These are phyloP conservation scores for Zarea fungicola DNA, from an alignment of 2,329 filamentous ascomycete species.

Conservation along the genomic window DNA sequence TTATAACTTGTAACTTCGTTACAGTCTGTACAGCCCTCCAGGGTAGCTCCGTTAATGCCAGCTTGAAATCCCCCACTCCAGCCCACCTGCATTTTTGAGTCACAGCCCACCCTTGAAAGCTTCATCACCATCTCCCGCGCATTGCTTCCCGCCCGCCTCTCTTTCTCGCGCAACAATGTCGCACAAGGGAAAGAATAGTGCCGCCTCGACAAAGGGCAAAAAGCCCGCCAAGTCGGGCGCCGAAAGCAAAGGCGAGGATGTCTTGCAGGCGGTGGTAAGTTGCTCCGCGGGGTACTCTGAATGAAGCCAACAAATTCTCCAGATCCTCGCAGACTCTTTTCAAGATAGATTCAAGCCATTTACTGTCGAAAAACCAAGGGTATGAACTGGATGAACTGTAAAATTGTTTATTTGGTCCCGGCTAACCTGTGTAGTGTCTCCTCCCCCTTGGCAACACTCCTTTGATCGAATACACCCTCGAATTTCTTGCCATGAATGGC, in stretches of 20 bases:
- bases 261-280: slow-evolving; percentile 52
- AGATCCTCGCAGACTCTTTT: slow-evolving; percentile 92
- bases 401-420: background rate
- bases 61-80: slow-evolving; percentile 23
- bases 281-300: slow-evolving; percentile 16
- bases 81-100: slow-evolving; percentile 25
- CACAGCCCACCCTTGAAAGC: slow-evolving; percentile 4
- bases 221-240: slow-evolving; percentile 46
- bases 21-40: too few species aligned
- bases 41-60: slow-evolving; percentile 21
- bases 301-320: slow-evolving; percentile 1
- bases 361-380: slow-evolving; percentile 80
- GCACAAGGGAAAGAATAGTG: slow-evolving; percentile 37
- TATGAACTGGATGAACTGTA: slow-evolving; percentile 32
- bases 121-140: slow-evolving; percentile 15
- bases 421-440: slow-evolving; percentile 61
- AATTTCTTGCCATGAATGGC: slow-evolving; percentile 90
- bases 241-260: slow-evolving; percentile 53
- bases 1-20: too few species aligned
- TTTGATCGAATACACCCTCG: slow-evolving; percentile 94
- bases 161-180: slow-evolving; percentile 31
- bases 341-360: slow-evolving; percentile 89
- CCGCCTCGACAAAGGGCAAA: slow-evolving; percentile 44
- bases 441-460: slow-evolving; percentile 89
- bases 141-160: slow-evolving; percentile 15